Base-by-base conservation (phyloP, 1,284 basidiomycete species). In the Waitea zeae region DNA sequence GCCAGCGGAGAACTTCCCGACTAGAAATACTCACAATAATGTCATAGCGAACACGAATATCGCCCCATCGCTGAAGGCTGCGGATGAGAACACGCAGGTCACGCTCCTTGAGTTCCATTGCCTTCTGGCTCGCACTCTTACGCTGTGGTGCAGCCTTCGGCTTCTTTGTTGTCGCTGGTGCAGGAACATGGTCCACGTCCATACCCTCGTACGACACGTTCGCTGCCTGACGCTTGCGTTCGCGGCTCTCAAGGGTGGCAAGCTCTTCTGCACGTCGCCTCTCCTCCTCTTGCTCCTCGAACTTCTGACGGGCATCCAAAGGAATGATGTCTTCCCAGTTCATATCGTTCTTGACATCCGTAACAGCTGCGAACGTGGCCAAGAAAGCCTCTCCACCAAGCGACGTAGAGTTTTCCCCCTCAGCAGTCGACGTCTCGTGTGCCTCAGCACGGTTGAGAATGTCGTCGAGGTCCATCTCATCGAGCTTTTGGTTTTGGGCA, bases 271-370 rank as follows among this genome's bases (percentile, higher is more conserved):
- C 68, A 49, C 70, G 73, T 36, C 67, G 62, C 41, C 75, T 70
- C 44, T 76, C 82, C 43, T 88, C 87, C 44, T 90, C 87, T 33
- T 74, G 70, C 42, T 92, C 86, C 42, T 92, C 86, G 33, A 81
- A 74, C 53, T 77, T 78, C 51, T 82, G 77, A 5, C 95, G 80
- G 48, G 92, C 89, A 26, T 93, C 88, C 9, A 83, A 57, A 5
- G 95, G 95, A 46, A 99, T 98, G 51, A 99, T 98, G 45, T 98
- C 95, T 51, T 98, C 95, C 95, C 95, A 98, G 50, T 62, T 87
- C 67, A 97, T 84, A 57, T 93, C 89, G 49, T 92, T 89, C 67
- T 97, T 97, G 50, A 98, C 80, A 55, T 98, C 95, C 54, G 89
- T 93, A 43, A 98, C 87, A 36, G 84, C 83, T 3, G 90, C 92